A percentile compares a stretch with the other conserved stretches of the same genome.
Conservation (phyloP, 345 rosid species). For the Moricandia arvensis region DNA sequence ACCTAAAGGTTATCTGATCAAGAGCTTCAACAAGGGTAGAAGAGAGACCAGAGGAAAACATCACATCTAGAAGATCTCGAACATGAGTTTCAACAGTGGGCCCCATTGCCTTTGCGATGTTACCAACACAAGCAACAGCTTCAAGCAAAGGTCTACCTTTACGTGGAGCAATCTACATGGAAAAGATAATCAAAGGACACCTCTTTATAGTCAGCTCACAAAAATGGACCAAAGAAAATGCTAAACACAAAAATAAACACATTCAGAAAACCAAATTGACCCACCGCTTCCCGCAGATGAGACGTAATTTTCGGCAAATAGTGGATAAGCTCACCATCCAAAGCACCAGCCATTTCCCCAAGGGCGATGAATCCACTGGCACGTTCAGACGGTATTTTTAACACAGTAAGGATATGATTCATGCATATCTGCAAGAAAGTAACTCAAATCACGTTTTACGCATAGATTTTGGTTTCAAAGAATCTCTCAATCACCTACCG, state of each 20-base stretch:
- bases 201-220: constrained; percentile 11
- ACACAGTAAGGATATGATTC: constrained; percentile 87
- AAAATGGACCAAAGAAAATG: neutral
- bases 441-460: constrained; percentile 4
- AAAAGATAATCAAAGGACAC: constrained; percentile 27
- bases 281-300: constrained; percentile 93
- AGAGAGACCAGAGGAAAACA: constrained; percentile 89
- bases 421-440: constrained; percentile 80
- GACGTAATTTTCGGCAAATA: constrained; percentile 95
- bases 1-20: constrained; percentile 84
- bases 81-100: constrained; percentile 75
- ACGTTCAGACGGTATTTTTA: constrained; percentile 84
- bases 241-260: constrained; percentile 22
- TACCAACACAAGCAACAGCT: constrained; percentile 97
- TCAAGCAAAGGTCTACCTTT: constrained; percentile 92
- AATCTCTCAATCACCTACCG: constrained; percentile 50
- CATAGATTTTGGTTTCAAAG: constrained; percentile 8
- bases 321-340: constrained; percentile 88
- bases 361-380: constrained; percentile 97
- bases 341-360: constrained; percentile 99
- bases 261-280: constrained; percentile 28
- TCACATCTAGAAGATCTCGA: constrained; percentile 76
- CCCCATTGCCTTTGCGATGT: constrained; percentile 97
- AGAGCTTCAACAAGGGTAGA: constrained; percentile 83
- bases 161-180: constrained; percentile 91